Evolutionary conservation across 2,329 filamentous ascomycete genomes (phyloP).

Genomic region (Neofusicoccum laricinum): DNA sequence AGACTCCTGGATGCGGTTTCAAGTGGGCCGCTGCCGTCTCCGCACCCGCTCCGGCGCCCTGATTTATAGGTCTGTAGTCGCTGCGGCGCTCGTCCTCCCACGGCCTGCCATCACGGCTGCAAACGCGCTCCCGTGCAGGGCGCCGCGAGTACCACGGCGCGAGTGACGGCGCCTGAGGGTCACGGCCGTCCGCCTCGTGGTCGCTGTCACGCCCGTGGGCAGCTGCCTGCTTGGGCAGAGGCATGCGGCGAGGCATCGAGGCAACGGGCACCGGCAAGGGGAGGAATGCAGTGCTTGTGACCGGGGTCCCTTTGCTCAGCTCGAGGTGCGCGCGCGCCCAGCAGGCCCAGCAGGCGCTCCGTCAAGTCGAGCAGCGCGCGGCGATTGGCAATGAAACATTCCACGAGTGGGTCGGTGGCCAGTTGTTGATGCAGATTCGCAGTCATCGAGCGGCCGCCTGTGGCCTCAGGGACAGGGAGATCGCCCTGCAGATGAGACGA

Average conservation of each 20-base stretch:
- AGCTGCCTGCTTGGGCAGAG: neutral
- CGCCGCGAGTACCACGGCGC: neutral
- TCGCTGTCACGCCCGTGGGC: neutral
- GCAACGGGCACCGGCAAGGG: conserved; percentile 7
- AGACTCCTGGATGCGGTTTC: conserved; percentile 5
- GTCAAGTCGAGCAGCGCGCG: neutral
- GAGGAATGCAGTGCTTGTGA: neutral
- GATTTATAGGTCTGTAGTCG: conserved; percentile 3
- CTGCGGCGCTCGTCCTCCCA: neutral
- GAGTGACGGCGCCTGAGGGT: neutral
- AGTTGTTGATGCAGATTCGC: neutral
- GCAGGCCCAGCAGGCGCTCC: neutral
- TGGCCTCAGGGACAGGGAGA: neutral
- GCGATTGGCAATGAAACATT: conserved; percentile 15
- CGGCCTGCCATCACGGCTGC: neutral
- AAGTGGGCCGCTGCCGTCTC: conserved; percentile 13
- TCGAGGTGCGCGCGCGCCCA: too few species aligned
- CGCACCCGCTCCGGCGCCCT: neutral
- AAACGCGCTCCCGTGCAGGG: neutral
- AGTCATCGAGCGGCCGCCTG: too few species aligned
- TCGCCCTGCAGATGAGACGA: neutral
- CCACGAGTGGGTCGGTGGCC: conserved; percentile 2
- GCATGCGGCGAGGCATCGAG: conserved; percentile 1
- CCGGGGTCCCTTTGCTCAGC: too few species aligned
- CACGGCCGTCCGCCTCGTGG: neutral